phyloP scores from a whole-genome alignment of 2,329 filamentous ascomycete genomes.

The Botrytis squamosa region DNA sequence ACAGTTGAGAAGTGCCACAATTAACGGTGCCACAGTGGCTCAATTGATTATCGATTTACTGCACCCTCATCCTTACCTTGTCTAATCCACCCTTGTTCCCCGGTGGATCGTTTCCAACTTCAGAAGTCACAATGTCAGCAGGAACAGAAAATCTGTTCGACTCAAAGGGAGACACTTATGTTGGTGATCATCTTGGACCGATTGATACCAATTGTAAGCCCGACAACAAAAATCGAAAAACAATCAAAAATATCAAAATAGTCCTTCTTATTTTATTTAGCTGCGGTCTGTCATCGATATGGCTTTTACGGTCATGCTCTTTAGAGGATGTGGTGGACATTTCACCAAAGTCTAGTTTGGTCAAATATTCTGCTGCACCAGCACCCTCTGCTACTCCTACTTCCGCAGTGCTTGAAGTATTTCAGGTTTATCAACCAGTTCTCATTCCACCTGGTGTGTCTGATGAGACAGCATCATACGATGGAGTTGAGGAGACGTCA shows the following conservation, averaged over 20 bases:
- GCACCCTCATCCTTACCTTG: background rate
- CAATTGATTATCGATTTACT: constrained; percentile 7
- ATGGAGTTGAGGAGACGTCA: constrained; percentile 33
- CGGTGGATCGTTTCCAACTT: background rate
- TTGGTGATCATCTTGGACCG: background rate
- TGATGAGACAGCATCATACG: constrained; percentile 39
- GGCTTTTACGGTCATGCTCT: constrained; percentile 16
- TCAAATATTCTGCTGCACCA: constrained; percentile 30
- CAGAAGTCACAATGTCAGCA: constrained; percentile 5
- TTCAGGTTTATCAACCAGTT: constrained; percentile 69
- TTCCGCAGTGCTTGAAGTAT: constrained; percentile 53
- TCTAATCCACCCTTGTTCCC: background rate
- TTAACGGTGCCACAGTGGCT: constrained; percentile 9
- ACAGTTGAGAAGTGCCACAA: constrained; percentile 9
- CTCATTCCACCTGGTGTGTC: constrained; percentile 48
- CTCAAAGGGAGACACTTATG: background rate
- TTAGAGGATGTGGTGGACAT: background rate
- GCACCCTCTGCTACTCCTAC: constrained; percentile 32
- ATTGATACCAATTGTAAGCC: background rate
- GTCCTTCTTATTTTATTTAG: background rate
- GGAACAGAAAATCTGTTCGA: background rate
- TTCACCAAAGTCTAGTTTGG: constrained; percentile 21
- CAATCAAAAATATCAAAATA: background rate
- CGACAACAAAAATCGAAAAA: background rate
- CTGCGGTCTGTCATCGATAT: constrained; percentile 21